Base-by-base conservation (phyloP, 2,329 filamentous ascomycete genomes). In the Orbilia quercus region DNA sequence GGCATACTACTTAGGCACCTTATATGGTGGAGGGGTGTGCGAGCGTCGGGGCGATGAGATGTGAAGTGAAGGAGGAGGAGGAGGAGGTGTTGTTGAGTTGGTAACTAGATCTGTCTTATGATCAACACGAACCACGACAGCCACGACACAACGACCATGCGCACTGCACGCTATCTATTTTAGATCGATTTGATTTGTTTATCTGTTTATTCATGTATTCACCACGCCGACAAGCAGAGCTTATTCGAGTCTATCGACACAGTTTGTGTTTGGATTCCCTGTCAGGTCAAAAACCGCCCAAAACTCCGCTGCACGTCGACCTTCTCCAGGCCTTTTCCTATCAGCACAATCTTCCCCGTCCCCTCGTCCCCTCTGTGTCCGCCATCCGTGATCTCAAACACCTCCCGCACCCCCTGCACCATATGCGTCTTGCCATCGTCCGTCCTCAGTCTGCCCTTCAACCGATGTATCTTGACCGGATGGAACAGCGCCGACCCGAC, bases 391-490 rank as follows among this genome's bases (percentile, higher is more conserved):
- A 98, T 90, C 78, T 99, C 95, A 80, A 98, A 99, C 14, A 98
- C 86, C 77, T 97, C 94, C 59, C 94, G 84, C 0, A 99, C 95
- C 1, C 93, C 95, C 80, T 99, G 95, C 6, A 98, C 84, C 75
- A 98, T 87, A 79, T 91, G 91, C 45, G 88, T 82, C 0, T 83
- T 82, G 0, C 91, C 91, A 62, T 89, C 84, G 0, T 82, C 78
- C 16, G 94, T 83, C 0, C 86, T 83, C 5, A 98, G 80, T 1
- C 91, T 87, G 0, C 92, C 94, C 80, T 99, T 99, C 36, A 92
- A 83, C 11, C 95, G 87, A 79, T 99, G 94, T 20, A 98, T 89
- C 78, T 97, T 92, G 75, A 91, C 45, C 60, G 78, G 51, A 75
- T 77, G 62, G 75, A 78, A 54, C 48, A 76, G 63, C 51, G 80